Evolutionary conservation across 164 flowering plant species (phyloP).

Genomic region (Aristolochia fimbriata): DNA sequence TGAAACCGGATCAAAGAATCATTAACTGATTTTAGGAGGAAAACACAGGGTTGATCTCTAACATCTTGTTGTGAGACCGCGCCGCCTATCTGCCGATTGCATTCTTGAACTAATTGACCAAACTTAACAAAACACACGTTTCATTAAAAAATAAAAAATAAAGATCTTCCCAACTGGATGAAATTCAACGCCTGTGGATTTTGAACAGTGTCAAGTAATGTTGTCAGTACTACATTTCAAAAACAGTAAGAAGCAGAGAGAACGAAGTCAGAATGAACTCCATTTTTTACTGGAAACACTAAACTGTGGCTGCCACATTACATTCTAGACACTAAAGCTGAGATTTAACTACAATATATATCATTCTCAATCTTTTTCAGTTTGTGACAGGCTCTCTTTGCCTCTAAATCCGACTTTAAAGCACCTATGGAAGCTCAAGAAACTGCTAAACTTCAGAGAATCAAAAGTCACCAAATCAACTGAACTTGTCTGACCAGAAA

Average conservation of each 20-base stretch:
- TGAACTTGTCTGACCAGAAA: conserved; percentile 94
- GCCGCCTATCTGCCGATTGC: too few relatives aligned
- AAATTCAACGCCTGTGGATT: conserved; percentile 90
- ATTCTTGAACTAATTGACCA: too few relatives aligned
- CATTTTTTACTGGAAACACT: too few relatives aligned
- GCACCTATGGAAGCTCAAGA: conserved; percentile 98
- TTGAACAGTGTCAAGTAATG: conserved; percentile 91
- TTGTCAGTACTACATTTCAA: conserved; percentile 67
- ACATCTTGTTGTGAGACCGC: too few relatives aligned
- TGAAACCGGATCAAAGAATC: too few relatives aligned
- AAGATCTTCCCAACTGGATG: conserved; percentile 99
- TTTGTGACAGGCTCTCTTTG: conserved; percentile 54
- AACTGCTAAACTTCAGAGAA: conserved; percentile 87
- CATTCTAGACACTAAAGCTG: too few relatives aligned
- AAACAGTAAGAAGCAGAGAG: background rate
- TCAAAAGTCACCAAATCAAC: conserved; percentile 93
- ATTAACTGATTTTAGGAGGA: too few relatives aligned
- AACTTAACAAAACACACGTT: too few relatives aligned
- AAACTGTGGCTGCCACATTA: too few relatives aligned
- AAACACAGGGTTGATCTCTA: too few relatives aligned
- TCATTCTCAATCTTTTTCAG: background rate
- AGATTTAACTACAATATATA: background rate
- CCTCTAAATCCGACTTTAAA: conserved; percentile 89
- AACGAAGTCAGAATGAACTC: too few relatives aligned
- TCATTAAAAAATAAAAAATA: background rate